Conservation (phyloP, 2,329 filamentous ascomycete genomes). For the Neopestalotiopsis sp. region DNA sequence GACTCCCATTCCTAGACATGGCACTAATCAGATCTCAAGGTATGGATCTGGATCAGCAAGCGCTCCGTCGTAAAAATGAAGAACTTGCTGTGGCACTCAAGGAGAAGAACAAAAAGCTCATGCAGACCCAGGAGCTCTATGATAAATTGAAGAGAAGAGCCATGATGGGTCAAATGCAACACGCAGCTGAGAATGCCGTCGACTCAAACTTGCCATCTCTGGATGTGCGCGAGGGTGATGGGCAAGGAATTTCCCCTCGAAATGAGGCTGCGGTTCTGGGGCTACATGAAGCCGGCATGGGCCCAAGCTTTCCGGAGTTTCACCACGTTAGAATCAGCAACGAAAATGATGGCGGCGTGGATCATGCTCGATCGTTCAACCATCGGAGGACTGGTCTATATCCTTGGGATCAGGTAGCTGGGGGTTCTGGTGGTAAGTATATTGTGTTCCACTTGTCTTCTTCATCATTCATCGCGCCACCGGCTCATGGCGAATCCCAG, state of each 20-base stretch:
- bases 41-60: conserved; percentile 66
- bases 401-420: not conserved
- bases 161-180: conserved; percentile 60
- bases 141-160: conserved; percentile 63
- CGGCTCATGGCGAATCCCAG: conserved; percentile 25
- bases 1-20: not conserved
- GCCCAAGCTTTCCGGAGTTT: not conserved
- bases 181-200: conserved; percentile 57
- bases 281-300: not conserved
- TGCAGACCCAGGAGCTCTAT: conserved; percentile 71
- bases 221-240: conserved; percentile 23
- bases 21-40: conserved; percentile 36
- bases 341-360: conserved; percentile 20
- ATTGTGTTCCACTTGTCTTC: not conserved
- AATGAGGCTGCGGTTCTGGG: not conserved
- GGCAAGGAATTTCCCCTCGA: conserved; percentile 9
- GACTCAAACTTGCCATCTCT: conserved; percentile 44
- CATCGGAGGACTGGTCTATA: not conserved
- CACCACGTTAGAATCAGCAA: not conserved
- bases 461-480: not conserved
- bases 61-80: conserved; percentile 72
- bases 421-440: not conserved
- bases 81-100: conserved; percentile 70
- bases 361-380: conserved; percentile 8
- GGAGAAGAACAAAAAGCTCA: conserved; percentile 73